A percentile compares a stretch with the other conserved stretches of the same genome.
Evolutionary conservation across 805 yeast genomes (phyloP).

Genomic region (Yamadazyma takamatsuzukensis): DNA sequence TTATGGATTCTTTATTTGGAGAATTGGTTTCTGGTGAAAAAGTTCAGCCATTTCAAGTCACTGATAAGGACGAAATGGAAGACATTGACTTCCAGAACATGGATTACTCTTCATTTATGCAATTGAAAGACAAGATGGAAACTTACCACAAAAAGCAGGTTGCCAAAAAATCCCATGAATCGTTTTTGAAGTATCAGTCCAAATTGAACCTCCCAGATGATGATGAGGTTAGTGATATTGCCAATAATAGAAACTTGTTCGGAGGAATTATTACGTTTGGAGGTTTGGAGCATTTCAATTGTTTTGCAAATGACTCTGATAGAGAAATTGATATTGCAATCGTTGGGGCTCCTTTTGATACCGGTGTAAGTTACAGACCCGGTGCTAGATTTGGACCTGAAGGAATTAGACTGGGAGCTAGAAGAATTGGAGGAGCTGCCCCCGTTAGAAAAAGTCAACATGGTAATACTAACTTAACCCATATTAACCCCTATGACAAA

Average conservation of each 20-base stretch:
- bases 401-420: slow-evolving; percentile 44
- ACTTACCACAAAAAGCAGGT: slow-evolving; percentile 1
- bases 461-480: slow-evolving; percentile 29
- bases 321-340: slow-evolving; percentile 46
- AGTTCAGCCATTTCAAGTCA: neutral
- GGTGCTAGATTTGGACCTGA: slow-evolving; percentile 62
- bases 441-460: slow-evolving; percentile 36
- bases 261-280: slow-evolving; percentile 58
- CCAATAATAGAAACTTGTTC: slow-evolving; percentile 22
- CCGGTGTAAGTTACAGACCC: slow-evolving; percentile 52
- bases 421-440: slow-evolving; percentile 34
- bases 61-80: slow-evolving; percentile 1
- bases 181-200: slow-evolving; percentile 12
- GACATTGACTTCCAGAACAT: no score
- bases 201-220: slow-evolving; percentile 27
- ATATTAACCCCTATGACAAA: slow-evolving; percentile 51
- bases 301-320: slow-evolving; percentile 26
- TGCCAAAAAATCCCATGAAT: slow-evolving; percentile 10
- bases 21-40: slow-evolving; percentile 16
- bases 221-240: slow-evolving; percentile 32
- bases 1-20: slow-evolving; percentile 24
- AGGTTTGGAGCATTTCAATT: slow-evolving; percentile 43
- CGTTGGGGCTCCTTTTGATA: slow-evolving; percentile 58
- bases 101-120: slow-evolving; percentile 1
- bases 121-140: slow-evolving; percentile 1